Base-by-base conservation (phyloP, 345 rosid species). In the Gossypium bickii region DNA sequence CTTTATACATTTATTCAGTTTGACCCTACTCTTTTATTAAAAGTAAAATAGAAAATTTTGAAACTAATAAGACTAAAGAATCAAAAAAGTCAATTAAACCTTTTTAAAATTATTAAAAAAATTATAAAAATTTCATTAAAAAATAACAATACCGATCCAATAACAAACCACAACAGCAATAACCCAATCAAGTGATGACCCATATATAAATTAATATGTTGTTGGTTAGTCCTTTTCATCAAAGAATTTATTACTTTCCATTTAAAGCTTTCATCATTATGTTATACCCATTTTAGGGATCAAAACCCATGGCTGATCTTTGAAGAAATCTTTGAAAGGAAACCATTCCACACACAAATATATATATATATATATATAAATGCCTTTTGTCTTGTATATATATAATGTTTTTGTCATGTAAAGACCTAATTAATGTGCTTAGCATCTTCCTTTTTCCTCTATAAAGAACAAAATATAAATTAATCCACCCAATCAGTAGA, bases 401-500 rank as follows among this genome's bases (percentile, higher is more conserved):
- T 29, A 29, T 29, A 29, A 29, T 53, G 63, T 44, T 67, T 43
- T 56, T 20, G 52, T 75, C 79, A 78, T 74, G 69, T 80, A 77
- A 71, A 6, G 44, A 48, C 41, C 74, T 51, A 80, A 57, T 61
- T 7, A 20, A 56, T 56, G 61, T 70, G 49, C 72, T 71, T 62
- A 59, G 38, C 38, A 71, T 49, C 82, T 73, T 63, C 75, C 15
- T 9, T 25, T 6, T 16, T 57, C n/a, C 3, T 49, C 20, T 20
- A 22, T 49, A 76, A 66, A 45, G 51, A 53, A 38, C 8, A 41
- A n/a, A 22, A 34, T 16, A 62, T 27, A 48, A 43, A 18, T 70
- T 60, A 11, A 47, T 74, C 79, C 80, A 80, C 80, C 80, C 63
- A 82, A 82, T 43, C 74, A 70, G 74, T 65, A 34, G 6, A 34